Conservation (phyloP, 2,329 filamentous ascomycete genomes). For the Pseudogymnoascus sp. region DNA sequence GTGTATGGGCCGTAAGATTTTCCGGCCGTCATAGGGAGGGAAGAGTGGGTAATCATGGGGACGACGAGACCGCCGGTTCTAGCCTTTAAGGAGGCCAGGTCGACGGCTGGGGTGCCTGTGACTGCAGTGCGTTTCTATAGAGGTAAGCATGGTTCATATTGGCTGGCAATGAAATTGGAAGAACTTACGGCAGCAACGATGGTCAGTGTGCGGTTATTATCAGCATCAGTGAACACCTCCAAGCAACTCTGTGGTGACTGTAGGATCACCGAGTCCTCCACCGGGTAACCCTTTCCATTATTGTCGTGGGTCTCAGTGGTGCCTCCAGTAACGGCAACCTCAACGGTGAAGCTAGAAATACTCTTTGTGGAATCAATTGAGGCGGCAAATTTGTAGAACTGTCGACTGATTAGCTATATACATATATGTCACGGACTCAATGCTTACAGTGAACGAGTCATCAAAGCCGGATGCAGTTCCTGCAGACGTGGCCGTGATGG, state of each 20-base stretch:
- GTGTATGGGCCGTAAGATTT: constrained; percentile 19
- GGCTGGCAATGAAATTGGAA: not conserved
- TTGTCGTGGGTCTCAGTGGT: constrained; percentile 42
- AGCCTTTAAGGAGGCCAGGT: constrained; percentile 18
- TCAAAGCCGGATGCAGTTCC: constrained; percentile 49
- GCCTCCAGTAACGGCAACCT: constrained; percentile 41
- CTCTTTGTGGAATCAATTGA: constrained; percentile 48
- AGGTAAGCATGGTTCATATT: not conserved
- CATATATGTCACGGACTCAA: constrained; percentile 33
- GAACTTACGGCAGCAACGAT: constrained; percentile 22
- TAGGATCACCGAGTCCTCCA: constrained; percentile 46
- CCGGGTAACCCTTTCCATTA: constrained; percentile 45
- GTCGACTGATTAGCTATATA: constrained; percentile 10
- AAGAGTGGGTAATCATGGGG: constrained; percentile 16
- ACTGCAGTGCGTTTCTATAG: constrained; percentile 15
- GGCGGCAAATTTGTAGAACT: constrained; percentile 24
- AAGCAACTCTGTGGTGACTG: constrained; percentile 51
- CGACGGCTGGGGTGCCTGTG: constrained; percentile 14
- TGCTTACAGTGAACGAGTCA: constrained; percentile 46
- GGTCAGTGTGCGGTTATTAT: constrained; percentile 15
- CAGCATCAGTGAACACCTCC: constrained; percentile 12
- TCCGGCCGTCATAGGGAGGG: constrained; percentile 18
- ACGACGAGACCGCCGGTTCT: constrained; percentile 17
- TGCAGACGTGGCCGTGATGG: constrained; percentile 37
- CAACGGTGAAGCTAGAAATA: constrained; percentile 52